Conservation (phyloP, 2,329 filamentous ascomycete genomes). For the Aspergillus candidus region DNA sequence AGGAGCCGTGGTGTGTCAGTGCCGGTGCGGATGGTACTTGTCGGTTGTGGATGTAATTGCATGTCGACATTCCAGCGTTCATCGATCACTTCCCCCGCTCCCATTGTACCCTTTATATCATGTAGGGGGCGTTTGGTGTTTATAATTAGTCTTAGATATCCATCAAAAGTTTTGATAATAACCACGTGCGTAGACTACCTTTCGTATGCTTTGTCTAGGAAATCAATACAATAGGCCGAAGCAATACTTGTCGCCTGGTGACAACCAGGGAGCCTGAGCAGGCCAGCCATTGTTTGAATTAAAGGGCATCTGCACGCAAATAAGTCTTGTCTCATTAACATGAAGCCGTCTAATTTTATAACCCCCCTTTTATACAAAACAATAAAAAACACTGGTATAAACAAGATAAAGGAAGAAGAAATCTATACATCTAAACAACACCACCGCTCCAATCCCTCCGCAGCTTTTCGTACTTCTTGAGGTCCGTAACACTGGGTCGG, state of each 20-base stretch:
- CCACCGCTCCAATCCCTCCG: constrained; percentile 44
- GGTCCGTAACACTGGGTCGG: constrained; percentile 50
- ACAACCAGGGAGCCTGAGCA: not conserved
- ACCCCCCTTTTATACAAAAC: too few relatives aligned
- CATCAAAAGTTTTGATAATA: constrained; percentile 22
- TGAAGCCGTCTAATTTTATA: not conserved
- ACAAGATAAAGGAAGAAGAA: constrained; percentile 3
- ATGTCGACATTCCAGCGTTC: constrained; percentile 15
- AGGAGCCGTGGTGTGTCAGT: constrained; percentile 88
- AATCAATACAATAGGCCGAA: too few relatives aligned
- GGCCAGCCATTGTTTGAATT: too few relatives aligned
- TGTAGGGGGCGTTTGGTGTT: constrained; percentile 22
- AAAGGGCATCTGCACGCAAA: not conserved
- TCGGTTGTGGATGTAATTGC: constrained; percentile 69
- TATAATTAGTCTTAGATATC: constrained; percentile 23
- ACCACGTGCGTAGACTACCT: too few relatives aligned
- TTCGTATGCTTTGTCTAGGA: too few relatives aligned
- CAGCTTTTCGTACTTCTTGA: constrained; percentile 52
- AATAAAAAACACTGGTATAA: not conserved
- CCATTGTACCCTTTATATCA: constrained; percentile 13
- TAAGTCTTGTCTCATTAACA: not conserved
- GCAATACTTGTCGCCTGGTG: not conserved
- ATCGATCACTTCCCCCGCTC: constrained; percentile 17
- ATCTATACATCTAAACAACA: constrained; percentile 18
- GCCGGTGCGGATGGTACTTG: constrained; percentile 91